phyloP scores from a whole-genome alignment of 1,284 basidiomycete species.

The Heliocybe sulcata region DNA sequence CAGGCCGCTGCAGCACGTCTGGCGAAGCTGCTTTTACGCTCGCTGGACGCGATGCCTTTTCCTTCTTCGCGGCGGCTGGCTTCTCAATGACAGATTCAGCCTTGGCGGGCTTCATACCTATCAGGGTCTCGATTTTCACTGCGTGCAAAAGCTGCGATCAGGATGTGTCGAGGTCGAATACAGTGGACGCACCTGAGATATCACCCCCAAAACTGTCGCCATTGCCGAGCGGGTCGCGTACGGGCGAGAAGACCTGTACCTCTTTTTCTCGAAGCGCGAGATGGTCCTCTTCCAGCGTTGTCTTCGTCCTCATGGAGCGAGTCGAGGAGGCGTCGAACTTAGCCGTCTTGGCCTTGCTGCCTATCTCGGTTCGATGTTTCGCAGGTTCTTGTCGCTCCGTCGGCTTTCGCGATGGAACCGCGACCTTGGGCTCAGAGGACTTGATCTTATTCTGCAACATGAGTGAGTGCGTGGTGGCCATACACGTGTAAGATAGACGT shows the following conservation, averaged over 20 bases:
- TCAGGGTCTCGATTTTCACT: slow-evolving; percentile 1
- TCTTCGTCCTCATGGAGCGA: too few relatives aligned
- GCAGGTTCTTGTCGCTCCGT: too few relatives aligned
- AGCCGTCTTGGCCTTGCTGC: too few relatives aligned
- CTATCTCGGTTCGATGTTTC: too few relatives aligned
- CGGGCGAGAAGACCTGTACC: slow-evolving; percentile 32
- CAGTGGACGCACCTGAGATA: slow-evolving; percentile 22
- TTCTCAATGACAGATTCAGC: background rate
- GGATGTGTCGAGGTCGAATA: too few relatives aligned
- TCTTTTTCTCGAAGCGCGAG: background rate
- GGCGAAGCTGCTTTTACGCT: too few relatives aligned
- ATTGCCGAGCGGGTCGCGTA: slow-evolving; percentile 35
- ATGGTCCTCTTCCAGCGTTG: too few relatives aligned
- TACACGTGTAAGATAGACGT: slow-evolving; percentile 8
- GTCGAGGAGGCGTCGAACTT: too few relatives aligned
- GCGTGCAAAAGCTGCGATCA: too few relatives aligned
- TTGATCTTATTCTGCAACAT: background rate
- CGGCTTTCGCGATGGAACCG: too few relatives aligned
- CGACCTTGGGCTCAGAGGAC: background rate
- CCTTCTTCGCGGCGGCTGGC: too few relatives aligned
- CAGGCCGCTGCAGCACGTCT: background rate
- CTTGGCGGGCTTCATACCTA: background rate
- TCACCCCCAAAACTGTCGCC: slow-evolving; percentile 20
- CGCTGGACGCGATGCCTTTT: too few relatives aligned
- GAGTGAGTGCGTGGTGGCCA: background rate